Conservation (phyloP, 768 basidiomycete species). For the Xerocomellus chrysenteron region DNA sequence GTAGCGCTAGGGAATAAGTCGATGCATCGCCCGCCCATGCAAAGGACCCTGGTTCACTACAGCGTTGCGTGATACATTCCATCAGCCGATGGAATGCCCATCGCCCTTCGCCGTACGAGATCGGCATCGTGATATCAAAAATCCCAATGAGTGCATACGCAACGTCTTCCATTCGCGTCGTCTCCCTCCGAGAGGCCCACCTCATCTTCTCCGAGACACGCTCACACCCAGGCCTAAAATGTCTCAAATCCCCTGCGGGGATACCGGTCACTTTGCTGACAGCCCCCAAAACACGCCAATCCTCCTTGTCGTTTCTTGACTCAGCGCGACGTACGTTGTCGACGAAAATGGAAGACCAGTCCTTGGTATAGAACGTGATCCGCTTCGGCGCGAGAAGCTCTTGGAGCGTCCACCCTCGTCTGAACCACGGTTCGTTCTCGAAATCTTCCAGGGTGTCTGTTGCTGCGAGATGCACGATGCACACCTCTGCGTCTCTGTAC, state of each 20-base stretch:
- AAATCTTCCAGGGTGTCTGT: constrained; percentile 3
- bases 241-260: constrained; percentile 4
- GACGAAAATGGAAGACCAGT: neutral
- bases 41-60: constrained; percentile 15
- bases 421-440: constrained; percentile 7
- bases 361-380: constrained; percentile 5
- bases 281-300: constrained; percentile 2
- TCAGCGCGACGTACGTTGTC: neutral
- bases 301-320: constrained; percentile 6
- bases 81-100: constrained; percentile 16
- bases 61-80: constrained; percentile 4
- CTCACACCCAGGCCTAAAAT: constrained; percentile 6
- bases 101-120: constrained; percentile 13
- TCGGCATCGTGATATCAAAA: constrained; percentile 15
- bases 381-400: constrained; percentile 8
- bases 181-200: constrained; percentile 12
- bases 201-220: constrained; percentile 14
- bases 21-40: constrained; percentile 16
- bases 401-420: neutral
- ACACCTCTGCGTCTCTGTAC: constrained; percentile 8
- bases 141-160: constrained; percentile 15
- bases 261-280: constrained; percentile 3
- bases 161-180: constrained; percentile 10
- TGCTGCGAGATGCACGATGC: constrained; percentile 8
- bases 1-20: constrained; percentile 9